These are phyloP conservation scores for Zygnema cylindricum DNA, from an alignment of 139 green algal genomes.

Conservation along the genomic window DNA sequence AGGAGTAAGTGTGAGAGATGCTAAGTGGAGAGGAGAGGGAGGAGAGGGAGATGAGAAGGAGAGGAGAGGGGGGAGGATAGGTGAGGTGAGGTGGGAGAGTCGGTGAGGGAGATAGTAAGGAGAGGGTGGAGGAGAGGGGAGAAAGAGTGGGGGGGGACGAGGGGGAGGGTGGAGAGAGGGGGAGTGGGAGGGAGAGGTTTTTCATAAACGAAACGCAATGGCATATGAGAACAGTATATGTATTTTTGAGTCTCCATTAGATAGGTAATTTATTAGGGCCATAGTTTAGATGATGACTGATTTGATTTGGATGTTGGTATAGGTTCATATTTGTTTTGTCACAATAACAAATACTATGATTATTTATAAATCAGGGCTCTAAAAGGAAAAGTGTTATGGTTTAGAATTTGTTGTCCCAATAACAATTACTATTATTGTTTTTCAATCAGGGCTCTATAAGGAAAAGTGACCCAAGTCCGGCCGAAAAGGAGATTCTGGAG, in stretches of 20 bases:
- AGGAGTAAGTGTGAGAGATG: too few relatives aligned
- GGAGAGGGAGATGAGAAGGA: background rate
- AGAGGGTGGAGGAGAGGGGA: too few relatives aligned
- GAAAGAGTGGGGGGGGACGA: background rate
- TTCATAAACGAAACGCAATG: background rate
- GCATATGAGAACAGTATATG: background rate
- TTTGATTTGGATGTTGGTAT: background rate
- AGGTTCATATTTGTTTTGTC: too few relatives aligned
- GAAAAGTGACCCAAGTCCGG: background rate
- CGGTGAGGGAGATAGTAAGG: too few relatives aligned
- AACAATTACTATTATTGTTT: too few relatives aligned
- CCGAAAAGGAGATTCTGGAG: background rate
- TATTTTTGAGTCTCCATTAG: background rate
- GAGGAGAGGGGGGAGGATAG: background rate
- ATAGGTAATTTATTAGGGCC: background rate
- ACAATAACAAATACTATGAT: too few relatives aligned
- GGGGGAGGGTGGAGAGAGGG: too few relatives aligned
- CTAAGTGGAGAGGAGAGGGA: too few relatives aligned
- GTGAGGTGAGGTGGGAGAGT: background rate
- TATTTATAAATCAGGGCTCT: too few relatives aligned
- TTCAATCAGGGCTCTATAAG: background rate
- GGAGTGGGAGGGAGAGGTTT: background rate
- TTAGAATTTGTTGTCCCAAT: too few relatives aligned
- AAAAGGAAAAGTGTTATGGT: too few relatives aligned
- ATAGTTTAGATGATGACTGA: background rate